Evolutionary conservation across 2,329 filamentous ascomycete genomes (phyloP), one percentile per base, ranked within the genome.

Genomic region (Xylaria sp.): DNA sequence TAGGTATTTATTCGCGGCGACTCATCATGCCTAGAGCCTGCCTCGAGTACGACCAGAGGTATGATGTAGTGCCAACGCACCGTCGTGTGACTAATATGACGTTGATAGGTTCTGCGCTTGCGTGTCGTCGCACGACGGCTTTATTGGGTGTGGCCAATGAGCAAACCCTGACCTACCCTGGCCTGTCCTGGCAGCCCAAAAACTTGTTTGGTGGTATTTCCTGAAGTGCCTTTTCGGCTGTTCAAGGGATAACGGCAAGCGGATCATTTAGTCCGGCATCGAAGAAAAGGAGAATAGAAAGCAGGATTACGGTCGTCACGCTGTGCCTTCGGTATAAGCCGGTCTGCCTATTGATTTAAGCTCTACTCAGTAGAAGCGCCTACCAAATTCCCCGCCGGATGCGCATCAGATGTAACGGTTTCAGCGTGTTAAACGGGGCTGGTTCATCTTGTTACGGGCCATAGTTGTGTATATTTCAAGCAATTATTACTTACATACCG

Each of bases 41-140:
- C 24, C 24, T 30, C 45, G 9, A 53, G 62, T 4, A 27, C 24
- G 24, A 4, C 24, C 24, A 27, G 4, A 27, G 24, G 24, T 56
- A 53, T 62, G 63, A 64, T 64, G 66, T 57, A 47, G n/a, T 61
- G 66, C 56, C 69, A 71, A 36, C 51, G 14, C 63, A 69, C 57
- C 56, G 34, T 64, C 32, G 61, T 61, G 51, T 65, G 62, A 66
- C 60, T 62, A 61, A 30, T 17, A 67, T 69, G 62, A 66, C 66
- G 66, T 69, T 53, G 36, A 55, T n/a, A 51, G n/a, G 55, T 30
- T 53, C 34, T 58, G 48, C 34, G n/a, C 39, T 39, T 24, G 32
- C 34, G 59, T 55, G 45, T 58, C 47, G 56, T 27, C 21, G 59
- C 59, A 36, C 45, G 9, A 17, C 58, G 39, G 19, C 17, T 11